Base-by-base conservation (phyloP, 768 basidiomycete species). In the Termitomyces sp. region DNA sequence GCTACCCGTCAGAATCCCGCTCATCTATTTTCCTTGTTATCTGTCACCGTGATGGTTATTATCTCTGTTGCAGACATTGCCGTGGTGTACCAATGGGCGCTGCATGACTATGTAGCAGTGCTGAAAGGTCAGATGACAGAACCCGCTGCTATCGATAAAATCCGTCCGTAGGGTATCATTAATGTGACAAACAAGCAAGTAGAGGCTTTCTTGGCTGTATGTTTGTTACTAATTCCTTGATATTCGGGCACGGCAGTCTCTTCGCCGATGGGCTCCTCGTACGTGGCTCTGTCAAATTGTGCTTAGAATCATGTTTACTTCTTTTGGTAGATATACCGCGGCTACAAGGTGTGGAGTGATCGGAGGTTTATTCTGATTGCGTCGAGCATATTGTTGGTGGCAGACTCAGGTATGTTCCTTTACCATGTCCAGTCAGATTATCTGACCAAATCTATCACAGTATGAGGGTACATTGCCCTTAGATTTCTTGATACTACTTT, bases 101-200 rank as follows among this genome's bases (percentile, higher is more conserved):
- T 50, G n/a, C 49, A 28, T 26, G 49, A 50, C 2, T 50, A 50
- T 28, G n/a, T 38, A 40, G 49, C 37, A 0, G 49, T 37, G 24
- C 24, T 50, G 24, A 50, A 49, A 1, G 1, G 2, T 7, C 10
- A 37, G 6, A 24, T 37, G 1, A 7, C 2, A 5, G 22, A 11
- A 11, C 5, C 22, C 3, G 22, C 17, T 49, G 48, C 24, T 24
- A 10, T 40, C 38, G 5, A 26, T 26, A 37, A 7, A 12, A 17
- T 37, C 17, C 48, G 49, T 38, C 35, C 37, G 11, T 50, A 38
- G 49, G 49, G n/a, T 50, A 50, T 50, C 24, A n/a, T n/a, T 50
- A 40, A 50, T 19, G 37, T 50, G 38, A 50, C 49, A 26, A 40
- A 50, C n/a, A 50, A 50, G 49, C 37, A 50, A 50, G 49, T 50